These are phyloP conservation scores for Apocynum venetum DNA, from an alignment of 257 asterid genomes.

Conservation along the genomic window DNA sequence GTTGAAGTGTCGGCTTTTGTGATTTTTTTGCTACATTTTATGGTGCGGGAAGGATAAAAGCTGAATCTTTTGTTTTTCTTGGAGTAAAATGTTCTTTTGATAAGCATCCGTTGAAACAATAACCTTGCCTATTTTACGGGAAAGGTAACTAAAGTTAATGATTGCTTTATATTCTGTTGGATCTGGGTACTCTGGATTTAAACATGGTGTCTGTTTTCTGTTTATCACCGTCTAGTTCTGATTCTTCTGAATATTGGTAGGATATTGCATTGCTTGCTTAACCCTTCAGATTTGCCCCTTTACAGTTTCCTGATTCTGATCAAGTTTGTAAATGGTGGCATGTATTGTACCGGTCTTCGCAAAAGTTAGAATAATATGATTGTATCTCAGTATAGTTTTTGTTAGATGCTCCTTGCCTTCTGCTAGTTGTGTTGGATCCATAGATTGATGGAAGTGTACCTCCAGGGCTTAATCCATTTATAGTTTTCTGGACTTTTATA, in stretches of 20 bases:
- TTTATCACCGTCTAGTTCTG: neutral
- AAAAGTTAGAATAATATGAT: neutral
- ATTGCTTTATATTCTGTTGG: neutral
- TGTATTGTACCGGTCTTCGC: neutral
- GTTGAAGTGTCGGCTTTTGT: neutral
- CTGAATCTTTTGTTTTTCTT: neutral
- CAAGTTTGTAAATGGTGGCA: neutral
- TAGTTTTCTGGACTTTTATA: neutral
- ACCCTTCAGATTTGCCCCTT: neutral
- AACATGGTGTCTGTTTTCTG: no score
- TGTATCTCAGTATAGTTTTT: neutral
- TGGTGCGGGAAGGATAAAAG: neutral
- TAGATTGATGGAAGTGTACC: neutral
- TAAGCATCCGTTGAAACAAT: neutral
- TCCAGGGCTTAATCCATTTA: neutral
- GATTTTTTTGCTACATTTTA: neutral
- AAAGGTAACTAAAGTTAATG: neutral
- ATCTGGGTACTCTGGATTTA: neutral
- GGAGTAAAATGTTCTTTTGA: neutral
- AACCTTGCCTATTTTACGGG: neutral
- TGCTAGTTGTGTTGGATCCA: neutral
- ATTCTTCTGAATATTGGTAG: neutral
- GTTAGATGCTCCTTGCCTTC: neutral
- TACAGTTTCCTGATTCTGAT: neutral
- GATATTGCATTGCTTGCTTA: neutral